Evolutionary conservation across 179 eudicot genomes (phyloP), one percentile per base, ranked within the genome.

Genomic region (Drosera spatulata): DNA sequence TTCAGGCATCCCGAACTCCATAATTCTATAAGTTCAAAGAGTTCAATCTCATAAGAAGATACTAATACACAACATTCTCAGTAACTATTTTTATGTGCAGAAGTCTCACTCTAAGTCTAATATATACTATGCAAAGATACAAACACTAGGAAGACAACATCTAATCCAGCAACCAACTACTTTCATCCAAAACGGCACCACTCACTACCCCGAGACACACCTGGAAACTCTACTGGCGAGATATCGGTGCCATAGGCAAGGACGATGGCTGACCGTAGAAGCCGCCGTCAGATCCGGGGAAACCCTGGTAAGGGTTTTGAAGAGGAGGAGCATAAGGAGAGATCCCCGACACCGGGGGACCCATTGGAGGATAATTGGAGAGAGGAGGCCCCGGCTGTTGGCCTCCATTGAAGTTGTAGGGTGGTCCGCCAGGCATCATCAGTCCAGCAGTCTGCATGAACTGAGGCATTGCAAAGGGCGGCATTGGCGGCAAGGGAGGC

Each of bases 171-270:
- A 43, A 43, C 5, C 8, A 43, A 43, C 45, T 43, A 43, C 45
- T 4, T 43, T 7, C 45, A 43, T 2, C 1, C 45, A 43, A 43
- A 7, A 7, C 4, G 45, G 4, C 45, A 3, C 45, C 5, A 4
- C 8, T 2, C 45, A 43, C 45, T 4, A 49, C 55, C 2, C 55
- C 38, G 15, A 6, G 55, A 51, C 4, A 14, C 13, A 49, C 10
- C 37, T 4, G 55, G 15, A 51, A 51, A 14, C 37, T 39, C 59
- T 43, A 74, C 67, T 80, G 96, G 57, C 81, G 74, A 44, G 82
- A 73, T 50, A 76, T 67, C 1, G 88, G 84, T 13, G 91, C 75
- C 95, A 85, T 87, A 7, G 89, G 77, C 56, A 81, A 60, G n/a
- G 85, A 75, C 2, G 85, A 70, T 8, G 82, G 74, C 50, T 76